Percentiles rank a stretch among this genome's conserved stretches.
Conservation (phyloP, 2,329 filamentous ascomycete genomes). For the Biscogniauxia marginata region DNA sequence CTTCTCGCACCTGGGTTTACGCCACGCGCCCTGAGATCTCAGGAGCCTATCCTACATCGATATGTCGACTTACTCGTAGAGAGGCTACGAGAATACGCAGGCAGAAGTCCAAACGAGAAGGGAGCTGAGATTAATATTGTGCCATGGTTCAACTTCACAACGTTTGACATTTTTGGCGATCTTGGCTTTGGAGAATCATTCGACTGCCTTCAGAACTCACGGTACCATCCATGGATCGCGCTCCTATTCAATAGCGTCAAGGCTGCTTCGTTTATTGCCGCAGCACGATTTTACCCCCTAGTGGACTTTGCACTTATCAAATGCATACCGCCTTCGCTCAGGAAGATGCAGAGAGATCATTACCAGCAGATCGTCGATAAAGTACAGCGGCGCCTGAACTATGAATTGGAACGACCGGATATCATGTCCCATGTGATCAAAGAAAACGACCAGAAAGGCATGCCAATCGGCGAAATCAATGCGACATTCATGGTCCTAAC, state of each 20-base stretch:
- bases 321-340: slow-evolving; percentile 16
- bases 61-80: slow-evolving; percentile 29
- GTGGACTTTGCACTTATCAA: slow-evolving; percentile 18
- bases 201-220: slow-evolving; percentile 29
- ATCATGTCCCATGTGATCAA: slow-evolving; percentile 29
- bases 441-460: slow-evolving; percentile 7
- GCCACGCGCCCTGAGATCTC: slow-evolving; percentile 24
- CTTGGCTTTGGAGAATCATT: slow-evolving; percentile 34
- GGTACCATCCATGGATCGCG: slow-evolving; percentile 27
- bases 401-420: slow-evolving; percentile 27
- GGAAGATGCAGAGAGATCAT: slow-evolving; percentile 21
- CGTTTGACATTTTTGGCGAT: slow-evolving; percentile 39
- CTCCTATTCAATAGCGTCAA: slow-evolving; percentile 28
- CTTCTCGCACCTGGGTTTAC: slow-evolving; percentile 26
- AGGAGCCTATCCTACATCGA: slow-evolving; percentile 28
- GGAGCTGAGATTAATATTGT: slow-evolving; percentile 14
- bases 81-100: slow-evolving; percentile 14
- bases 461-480: slow-evolving; percentile 30
- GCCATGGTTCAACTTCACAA: slow-evolving; percentile 31
- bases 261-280: slow-evolving; percentile 18
- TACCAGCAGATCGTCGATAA: slow-evolving; percentile 29
- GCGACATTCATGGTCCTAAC: slow-evolving; percentile 32
- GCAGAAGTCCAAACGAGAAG: not conserved
- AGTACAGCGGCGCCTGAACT: slow-evolving; percentile 26
- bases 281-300: slow-evolving; percentile 23